Evolutionary conservation across 2,329 filamentous ascomycete genomes (phyloP).

Genomic region (Penicillium freii): DNA sequence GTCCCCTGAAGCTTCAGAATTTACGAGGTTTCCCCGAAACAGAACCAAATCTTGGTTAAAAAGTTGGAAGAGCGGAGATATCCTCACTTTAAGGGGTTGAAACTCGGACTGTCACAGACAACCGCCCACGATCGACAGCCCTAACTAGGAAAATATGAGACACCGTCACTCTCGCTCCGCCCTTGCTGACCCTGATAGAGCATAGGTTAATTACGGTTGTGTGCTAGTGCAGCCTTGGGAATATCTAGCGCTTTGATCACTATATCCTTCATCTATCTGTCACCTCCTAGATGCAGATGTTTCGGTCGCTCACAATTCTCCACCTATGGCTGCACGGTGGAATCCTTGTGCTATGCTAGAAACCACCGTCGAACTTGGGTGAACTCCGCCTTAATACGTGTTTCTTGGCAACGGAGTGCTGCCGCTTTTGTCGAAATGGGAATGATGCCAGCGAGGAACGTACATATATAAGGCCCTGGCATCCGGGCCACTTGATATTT

Average conservation of each 20-base stretch:
- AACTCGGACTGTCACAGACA: slow-evolving; percentile 32
- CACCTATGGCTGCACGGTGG: slow-evolving; percentile 22
- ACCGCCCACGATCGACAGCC: slow-evolving; percentile 23
- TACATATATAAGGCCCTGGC: slow-evolving; percentile 23
- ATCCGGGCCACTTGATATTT: slow-evolving; percentile 14
- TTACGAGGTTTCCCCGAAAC: slow-evolving; percentile 8
- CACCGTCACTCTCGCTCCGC: neutral
- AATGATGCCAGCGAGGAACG: slow-evolving; percentile 9
- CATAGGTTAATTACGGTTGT: slow-evolving; percentile 19
- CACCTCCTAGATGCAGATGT: slow-evolving; percentile 23
- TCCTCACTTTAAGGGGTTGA: slow-evolving; percentile 18
- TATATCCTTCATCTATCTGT: slow-evolving; percentile 31
- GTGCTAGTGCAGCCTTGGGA: slow-evolving; percentile 8
- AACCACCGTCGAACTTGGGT: slow-evolving; percentile 20
- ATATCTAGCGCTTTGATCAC: slow-evolving; percentile 12
- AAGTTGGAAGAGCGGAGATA: slow-evolving; percentile 21
- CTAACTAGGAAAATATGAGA: slow-evolving; percentile 15
- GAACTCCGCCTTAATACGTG: slow-evolving; percentile 14
- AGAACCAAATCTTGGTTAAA: neutral
- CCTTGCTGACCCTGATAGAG: neutral
- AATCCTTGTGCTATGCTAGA: slow-evolving; percentile 14
- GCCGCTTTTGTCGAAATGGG: slow-evolving; percentile 12
- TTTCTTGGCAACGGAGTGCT: slow-evolving; percentile 17
- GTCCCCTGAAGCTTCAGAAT: slow-evolving; percentile 1
- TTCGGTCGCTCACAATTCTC: slow-evolving; percentile 22